Base-by-base conservation (phyloP, 805 yeast species). In the Debaryomyces prosopidis region DNA sequence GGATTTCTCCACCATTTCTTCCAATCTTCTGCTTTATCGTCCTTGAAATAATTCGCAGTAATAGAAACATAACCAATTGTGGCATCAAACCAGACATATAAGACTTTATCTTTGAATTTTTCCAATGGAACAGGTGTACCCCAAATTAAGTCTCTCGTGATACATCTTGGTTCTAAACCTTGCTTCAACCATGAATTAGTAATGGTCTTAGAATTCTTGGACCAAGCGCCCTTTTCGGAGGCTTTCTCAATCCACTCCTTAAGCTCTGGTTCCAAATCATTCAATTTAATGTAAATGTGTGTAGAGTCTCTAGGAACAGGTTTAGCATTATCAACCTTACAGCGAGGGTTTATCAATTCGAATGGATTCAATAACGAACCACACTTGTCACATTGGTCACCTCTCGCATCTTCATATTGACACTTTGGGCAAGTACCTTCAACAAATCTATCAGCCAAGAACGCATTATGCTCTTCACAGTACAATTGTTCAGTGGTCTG, bases 51-150 rank as follows among this genome's bases (percentile, higher is more conserved):
- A 66, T 86, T 87, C 19, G 98, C 97, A 23, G 99, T 94, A 61
- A 94, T 94, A 41, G 97, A 89, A 47, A 91, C 83, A 66, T 94
- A 94, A 37, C 99, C 99, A 56, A 94, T 94, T 40, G 96, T 81
- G 32, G 99, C 99, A 71, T 94, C 99, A 57, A 94, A 94, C 99
- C 99, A 94, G 47, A 94, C 99, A 63, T 94, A 94, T 58, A 94
- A 75, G 10, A 94, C 99, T 70, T 94, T 94, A 44, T 89, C 85
- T 55, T 85, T 82, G 73, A 77, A 94, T 42, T 83, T 88, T 57
- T 87, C 85, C 54, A 89, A 73, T 40, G 99, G 99, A 20, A 94
- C 98, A 7, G 98, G 97, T 6, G 96, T 90, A 66, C 99, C 99
- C 99, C 99, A 94, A 39, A 83, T 83, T 63, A 94, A 79, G 65